Evolutionary conservation across 805 yeast species (phyloP).

Genomic region (Starmerella ratchasimensis): DNA sequence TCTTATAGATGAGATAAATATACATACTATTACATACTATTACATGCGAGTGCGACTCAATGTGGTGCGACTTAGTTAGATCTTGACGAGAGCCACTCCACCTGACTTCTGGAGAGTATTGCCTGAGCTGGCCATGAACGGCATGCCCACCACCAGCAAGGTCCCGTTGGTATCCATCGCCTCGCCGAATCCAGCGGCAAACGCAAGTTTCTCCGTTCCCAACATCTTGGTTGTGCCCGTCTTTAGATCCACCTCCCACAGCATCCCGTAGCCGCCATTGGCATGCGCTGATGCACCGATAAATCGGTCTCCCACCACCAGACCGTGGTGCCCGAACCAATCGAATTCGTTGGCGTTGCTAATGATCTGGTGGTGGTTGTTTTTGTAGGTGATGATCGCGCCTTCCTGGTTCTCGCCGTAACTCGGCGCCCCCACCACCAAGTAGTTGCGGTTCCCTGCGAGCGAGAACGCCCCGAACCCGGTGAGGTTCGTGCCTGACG

Average conservation of each 20-base stretch:
- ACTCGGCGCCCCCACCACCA: slow-evolving; percentile 26
- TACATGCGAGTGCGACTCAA: no score
- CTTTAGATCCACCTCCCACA: slow-evolving; percentile 32
- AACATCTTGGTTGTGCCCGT: slow-evolving; percentile 17
- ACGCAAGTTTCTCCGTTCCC: slow-evolving; percentile 19
- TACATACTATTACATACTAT: no score
- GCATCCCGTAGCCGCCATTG: slow-evolving; percentile 32
- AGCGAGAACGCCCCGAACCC: slow-evolving; percentile 24
- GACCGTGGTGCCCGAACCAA: slow-evolving; percentile 28
- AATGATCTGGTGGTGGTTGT: slow-evolving; percentile 15
- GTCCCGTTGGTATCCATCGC: slow-evolving; percentile 23
- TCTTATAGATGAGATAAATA: no score
- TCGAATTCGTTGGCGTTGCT: slow-evolving; percentile 18
- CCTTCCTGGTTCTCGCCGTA: slow-evolving; percentile 30
- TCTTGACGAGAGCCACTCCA: not conserved
- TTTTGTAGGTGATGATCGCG: slow-evolving; percentile 28
- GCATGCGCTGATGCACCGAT: slow-evolving; percentile 33
- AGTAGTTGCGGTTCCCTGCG: slow-evolving; percentile 19
- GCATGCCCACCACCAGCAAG: slow-evolving; percentile 21
- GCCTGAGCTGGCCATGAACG: no score
- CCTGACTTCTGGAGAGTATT: no score
- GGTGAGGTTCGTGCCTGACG: slow-evolving; percentile 8
- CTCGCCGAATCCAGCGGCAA: slow-evolving; percentile 34
- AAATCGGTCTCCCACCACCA: slow-evolving; percentile 16
- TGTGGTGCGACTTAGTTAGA: no score